Percentiles rank a stretch among this genome's conserved stretches.
These are phyloP conservation scores for Penicillium tannophilum DNA, from an alignment of 495 filamentous ascomycete species.

Conservation along the genomic window DNA sequence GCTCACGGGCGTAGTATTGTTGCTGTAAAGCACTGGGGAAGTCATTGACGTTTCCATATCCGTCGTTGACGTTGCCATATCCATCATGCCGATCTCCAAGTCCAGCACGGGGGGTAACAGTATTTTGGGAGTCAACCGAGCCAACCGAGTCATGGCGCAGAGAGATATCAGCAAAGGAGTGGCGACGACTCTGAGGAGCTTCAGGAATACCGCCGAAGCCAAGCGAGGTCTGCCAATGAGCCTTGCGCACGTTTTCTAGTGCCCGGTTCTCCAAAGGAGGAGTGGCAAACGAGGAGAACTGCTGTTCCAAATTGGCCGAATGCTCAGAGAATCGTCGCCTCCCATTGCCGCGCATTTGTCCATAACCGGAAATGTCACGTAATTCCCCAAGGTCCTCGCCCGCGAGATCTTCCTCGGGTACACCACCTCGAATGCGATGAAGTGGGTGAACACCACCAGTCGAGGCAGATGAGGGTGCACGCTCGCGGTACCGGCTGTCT, in stretches of 20 bases:
- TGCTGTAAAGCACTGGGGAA: slow-evolving; percentile 23
- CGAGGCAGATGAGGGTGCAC: slow-evolving; percentile 56
- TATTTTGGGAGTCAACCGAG: slow-evolving; percentile 55
- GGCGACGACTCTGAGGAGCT: slow-evolving; percentile 82
- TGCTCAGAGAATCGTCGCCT: slow-evolving; percentile 67
- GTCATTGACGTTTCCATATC: slow-evolving; percentile 39
- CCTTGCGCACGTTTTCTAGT: slow-evolving; percentile 76
- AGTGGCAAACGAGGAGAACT: slow-evolving; percentile 52
- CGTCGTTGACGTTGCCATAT: slow-evolving; percentile 43
- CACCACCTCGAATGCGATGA: slow-evolving; percentile 63
- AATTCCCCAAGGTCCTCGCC: slow-evolving; percentile 70
- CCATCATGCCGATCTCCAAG: slow-evolving; percentile 43
- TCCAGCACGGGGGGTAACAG: slow-evolving; percentile 30
- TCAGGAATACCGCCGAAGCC: slow-evolving; percentile 74
- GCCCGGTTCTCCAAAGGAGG: slow-evolving; percentile 67
- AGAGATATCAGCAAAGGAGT: slow-evolving; percentile 93
- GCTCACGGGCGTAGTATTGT: slow-evolving; percentile 52
- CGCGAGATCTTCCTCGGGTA: slow-evolving; percentile 72
- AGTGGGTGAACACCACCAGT: slow-evolving; percentile 54
- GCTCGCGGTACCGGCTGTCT: slow-evolving; percentile 64
- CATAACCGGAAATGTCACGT: slow-evolving; percentile 57
- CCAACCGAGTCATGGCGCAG: slow-evolving; percentile 70
- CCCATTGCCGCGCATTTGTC: slow-evolving; percentile 42
- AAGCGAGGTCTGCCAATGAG: slow-evolving; percentile 85
- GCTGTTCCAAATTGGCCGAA: slow-evolving; percentile 53